phyloP scores from a whole-genome alignment of 306 rosid genomes.

The Sesbania bispinosa region DNA sequence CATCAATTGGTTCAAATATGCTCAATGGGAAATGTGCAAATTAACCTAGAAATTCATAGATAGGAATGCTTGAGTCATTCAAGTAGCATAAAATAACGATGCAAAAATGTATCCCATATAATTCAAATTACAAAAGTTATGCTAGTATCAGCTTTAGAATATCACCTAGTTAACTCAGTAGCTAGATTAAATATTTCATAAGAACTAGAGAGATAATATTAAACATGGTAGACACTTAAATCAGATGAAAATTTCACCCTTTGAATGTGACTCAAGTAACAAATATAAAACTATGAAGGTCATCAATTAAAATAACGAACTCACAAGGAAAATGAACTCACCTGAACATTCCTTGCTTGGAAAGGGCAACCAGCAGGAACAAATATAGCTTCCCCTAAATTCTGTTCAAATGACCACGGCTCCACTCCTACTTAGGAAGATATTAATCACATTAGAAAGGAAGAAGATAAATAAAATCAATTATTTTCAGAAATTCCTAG shows the following conservation, averaged over 20 bases:
- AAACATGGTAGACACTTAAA: slow-evolving; percentile 12
- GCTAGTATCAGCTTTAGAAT: neutral
- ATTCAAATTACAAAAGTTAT: neutral
- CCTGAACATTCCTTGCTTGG: slow-evolving; percentile 86
- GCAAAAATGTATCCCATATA: neutral
- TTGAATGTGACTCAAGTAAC: neutral
- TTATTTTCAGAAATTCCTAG: neutral
- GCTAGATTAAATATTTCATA: slow-evolving; percentile 4
- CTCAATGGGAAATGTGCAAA: neutral
- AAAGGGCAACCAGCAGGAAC: slow-evolving; percentile 98
- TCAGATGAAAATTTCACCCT: slow-evolving; percentile 5
- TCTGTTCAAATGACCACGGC: slow-evolving; percentile 97
- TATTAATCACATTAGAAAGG: slow-evolving; percentile 19
- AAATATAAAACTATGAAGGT: neutral
- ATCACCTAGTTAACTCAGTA: neutral
- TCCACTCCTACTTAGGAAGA: slow-evolving; percentile 62
- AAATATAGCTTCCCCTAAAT: slow-evolving; percentile 84
- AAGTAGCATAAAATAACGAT: neutral
- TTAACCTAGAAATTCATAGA: neutral
- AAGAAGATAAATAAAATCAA: neutral
- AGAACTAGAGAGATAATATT: neutral
- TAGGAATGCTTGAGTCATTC: neutral
- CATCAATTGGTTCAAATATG: neutral
- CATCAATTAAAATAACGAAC: slow-evolving; percentile 2
- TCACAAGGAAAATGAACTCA: slow-evolving; percentile 33